Evolutionary conservation across 2,329 filamentous ascomycete species (phyloP).

Genomic region (Penicillium frequentans): DNA sequence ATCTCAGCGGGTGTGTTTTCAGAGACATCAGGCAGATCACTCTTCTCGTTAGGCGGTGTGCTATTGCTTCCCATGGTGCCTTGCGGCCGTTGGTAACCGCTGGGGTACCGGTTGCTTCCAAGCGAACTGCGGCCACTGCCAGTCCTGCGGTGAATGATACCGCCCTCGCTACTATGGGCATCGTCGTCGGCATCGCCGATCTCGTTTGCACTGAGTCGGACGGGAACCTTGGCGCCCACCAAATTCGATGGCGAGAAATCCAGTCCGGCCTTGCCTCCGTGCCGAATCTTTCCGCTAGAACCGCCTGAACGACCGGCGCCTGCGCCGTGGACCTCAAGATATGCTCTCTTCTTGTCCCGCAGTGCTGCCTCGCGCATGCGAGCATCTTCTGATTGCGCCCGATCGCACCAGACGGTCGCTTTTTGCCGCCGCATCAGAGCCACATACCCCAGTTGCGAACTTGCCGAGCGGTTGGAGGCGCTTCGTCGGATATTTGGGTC

Average conservation of each 20-base stretch:
- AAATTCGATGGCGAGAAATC: conserved; percentile 78
- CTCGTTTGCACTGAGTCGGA: conserved; percentile 91
- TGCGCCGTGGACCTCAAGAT: conserved; percentile 72
- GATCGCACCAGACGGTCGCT: conserved; percentile 97
- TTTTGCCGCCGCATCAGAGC: conserved; percentile 96
- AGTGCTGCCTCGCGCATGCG: conserved; percentile 78
- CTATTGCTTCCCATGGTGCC: conserved; percentile 52
- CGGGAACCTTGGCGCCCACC: conserved; percentile 77
- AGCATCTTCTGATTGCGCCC: conserved; percentile 88
- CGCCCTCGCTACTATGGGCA: conserved; percentile 35
- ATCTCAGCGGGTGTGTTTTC: conserved; percentile 38
- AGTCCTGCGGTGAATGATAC: conserved; percentile 51
- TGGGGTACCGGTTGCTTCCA: conserved; percentile 47
- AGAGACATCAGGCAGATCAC: conserved; percentile 43
- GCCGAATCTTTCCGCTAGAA: conserved; percentile 76
- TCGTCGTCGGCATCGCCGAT: conserved; percentile 84
- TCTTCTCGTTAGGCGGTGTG: conserved; percentile 51
- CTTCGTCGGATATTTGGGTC: conserved; percentile 62
- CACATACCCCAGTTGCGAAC: conserved; percentile 75
- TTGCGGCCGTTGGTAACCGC: conserved; percentile 45
- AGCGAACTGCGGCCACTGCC: conserved; percentile 61
- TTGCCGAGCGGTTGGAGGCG: conserved; percentile 74
- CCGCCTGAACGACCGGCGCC: conserved; percentile 63
- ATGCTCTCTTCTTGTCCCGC: conserved; percentile 82
- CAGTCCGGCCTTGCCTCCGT: conserved; percentile 77